Percentiles rank a stretch among this genome's conserved stretches.
Conservation (phyloP, 768 basidiomycete genomes). For the Suillus sp. region DNA sequence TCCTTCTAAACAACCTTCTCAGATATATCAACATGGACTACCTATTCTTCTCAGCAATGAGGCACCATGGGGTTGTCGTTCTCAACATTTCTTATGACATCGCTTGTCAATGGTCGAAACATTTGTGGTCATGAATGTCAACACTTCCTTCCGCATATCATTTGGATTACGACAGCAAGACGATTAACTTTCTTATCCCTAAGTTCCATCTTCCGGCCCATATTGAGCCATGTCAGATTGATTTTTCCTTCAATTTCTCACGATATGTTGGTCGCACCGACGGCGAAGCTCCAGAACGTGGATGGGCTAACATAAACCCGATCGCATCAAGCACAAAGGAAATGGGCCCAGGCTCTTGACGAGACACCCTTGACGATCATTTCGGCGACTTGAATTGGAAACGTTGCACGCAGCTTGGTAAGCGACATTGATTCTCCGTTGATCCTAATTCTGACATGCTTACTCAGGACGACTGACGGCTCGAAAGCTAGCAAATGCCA, state of each 20-base stretch:
- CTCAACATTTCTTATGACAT: conserved; percentile 25
- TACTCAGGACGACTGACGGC: neutral
- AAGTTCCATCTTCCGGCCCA: conserved; percentile 41
- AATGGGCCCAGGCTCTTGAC: conserved; percentile 36
- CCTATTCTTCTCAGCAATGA: conserved; percentile 26
- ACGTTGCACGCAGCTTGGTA: conserved; percentile 30
- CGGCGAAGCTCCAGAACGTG: conserved; percentile 39
- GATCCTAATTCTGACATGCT: neutral
- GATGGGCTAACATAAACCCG: conserved; percentile 37
- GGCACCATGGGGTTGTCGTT: neutral
- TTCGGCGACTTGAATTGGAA: conserved; percentile 28
- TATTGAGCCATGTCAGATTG: conserved; percentile 25
- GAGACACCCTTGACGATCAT: conserved; percentile 37
- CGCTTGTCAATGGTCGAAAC: conserved; percentile 21
- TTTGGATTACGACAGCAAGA: neutral
- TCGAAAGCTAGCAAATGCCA: conserved; percentile 1
- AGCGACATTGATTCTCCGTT: neutral
- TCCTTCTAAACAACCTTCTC: neutral
- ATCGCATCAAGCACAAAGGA: conserved; percentile 34
- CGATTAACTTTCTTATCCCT: conserved; percentile 29
- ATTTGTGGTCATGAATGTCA: conserved; percentile 15
- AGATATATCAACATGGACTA: conserved; percentile 37
- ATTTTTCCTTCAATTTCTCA: conserved; percentile 32
- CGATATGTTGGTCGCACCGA: conserved; percentile 33
- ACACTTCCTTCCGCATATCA: conserved; percentile 4